Evolutionary conservation across 352 stramenopile species (phyloP).

Genomic region (Blastocystis sp.): DNA sequence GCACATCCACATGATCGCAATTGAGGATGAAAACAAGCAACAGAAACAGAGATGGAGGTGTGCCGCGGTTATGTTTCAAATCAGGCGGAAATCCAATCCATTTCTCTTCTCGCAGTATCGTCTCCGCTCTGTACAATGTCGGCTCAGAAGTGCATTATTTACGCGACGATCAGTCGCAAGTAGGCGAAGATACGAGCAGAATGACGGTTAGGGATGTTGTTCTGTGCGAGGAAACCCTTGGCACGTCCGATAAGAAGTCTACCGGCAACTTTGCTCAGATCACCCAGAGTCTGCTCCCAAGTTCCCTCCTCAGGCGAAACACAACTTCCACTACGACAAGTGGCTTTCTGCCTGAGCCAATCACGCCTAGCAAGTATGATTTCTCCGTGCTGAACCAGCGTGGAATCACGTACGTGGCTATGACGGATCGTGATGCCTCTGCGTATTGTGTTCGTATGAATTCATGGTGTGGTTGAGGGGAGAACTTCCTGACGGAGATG

Average conservation of each 20-base stretch:
- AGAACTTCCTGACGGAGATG: conserved; percentile 58
- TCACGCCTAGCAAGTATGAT: conserved; percentile 47
- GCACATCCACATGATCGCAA: no score
- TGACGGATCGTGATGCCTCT: conserved; percentile 48
- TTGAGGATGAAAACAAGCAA: background rate
- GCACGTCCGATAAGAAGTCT: conserved; percentile 46
- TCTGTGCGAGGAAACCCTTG: conserved; percentile 56
- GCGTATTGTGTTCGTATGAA: conserved; percentile 54
- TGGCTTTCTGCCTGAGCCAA: background rate
- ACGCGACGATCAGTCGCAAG: conserved; percentile 43
- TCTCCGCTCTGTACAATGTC: background rate
- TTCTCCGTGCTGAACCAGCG: conserved; percentile 38
- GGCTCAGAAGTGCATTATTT: conserved; percentile 62
- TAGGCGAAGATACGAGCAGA: background rate
- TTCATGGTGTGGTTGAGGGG: background rate
- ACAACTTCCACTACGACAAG: conserved; percentile 65
- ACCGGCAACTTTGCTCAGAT: conserved; percentile 67
- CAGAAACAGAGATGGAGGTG: background rate
- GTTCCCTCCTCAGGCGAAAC: conserved; percentile 47
- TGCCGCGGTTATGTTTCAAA: background rate
- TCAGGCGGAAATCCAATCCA: background rate
- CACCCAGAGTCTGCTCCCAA: conserved; percentile 54
- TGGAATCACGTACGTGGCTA: conserved; percentile 54
- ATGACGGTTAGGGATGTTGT: conserved; percentile 21
- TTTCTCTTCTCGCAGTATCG: background rate